Conservation (phyloP, 768 basidiomycete species). For the Clitopilus hobsonii region DNA sequence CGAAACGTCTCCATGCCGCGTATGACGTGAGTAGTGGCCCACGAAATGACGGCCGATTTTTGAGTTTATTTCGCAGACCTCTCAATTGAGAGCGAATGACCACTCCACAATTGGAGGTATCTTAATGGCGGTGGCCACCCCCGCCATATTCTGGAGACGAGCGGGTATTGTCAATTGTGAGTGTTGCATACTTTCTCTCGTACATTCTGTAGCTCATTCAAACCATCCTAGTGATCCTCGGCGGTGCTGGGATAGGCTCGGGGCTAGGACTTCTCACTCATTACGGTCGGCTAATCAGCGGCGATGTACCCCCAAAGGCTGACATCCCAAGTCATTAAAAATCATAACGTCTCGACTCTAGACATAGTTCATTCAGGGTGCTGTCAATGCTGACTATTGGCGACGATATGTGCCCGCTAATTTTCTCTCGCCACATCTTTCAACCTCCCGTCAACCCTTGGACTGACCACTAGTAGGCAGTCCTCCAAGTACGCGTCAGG, state of each 20-base stretch:
- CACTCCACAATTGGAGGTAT: conserved; percentile 72
- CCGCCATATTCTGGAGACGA: conserved; percentile 71
- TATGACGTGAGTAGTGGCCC: conserved; percentile 46
- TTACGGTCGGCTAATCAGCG: conserved; percentile 46
- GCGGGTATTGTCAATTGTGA: conserved; percentile 58
- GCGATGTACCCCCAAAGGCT: conserved; percentile 42
- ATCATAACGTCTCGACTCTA: no score
- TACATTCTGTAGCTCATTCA: neutral
- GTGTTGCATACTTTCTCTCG: no score
- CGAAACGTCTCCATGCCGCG: conserved; percentile 42
- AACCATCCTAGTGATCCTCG: conserved; percentile 51
- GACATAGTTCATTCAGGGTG: no score
- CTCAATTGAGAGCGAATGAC: conserved; percentile 60
- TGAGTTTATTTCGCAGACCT: conserved; percentile 31
- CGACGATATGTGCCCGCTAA: no score
- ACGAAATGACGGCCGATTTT: conserved; percentile 4
- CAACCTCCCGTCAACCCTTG: conserved; percentile 63
- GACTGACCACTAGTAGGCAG: conserved; percentile 56
- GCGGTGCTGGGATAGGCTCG: conserved; percentile 67
- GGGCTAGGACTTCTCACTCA: conserved; percentile 57
- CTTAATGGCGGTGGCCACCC: conserved; percentile 56
- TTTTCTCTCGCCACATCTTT: conserved; percentile 41
- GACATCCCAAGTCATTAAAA: conserved; percentile 22
- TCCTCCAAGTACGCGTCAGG: conserved; percentile 23
- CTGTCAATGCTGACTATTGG: no score